phyloP scores from a whole-genome alignment of 495 filamentous ascomycete genomes.

The Penicillium arizonense region DNA sequence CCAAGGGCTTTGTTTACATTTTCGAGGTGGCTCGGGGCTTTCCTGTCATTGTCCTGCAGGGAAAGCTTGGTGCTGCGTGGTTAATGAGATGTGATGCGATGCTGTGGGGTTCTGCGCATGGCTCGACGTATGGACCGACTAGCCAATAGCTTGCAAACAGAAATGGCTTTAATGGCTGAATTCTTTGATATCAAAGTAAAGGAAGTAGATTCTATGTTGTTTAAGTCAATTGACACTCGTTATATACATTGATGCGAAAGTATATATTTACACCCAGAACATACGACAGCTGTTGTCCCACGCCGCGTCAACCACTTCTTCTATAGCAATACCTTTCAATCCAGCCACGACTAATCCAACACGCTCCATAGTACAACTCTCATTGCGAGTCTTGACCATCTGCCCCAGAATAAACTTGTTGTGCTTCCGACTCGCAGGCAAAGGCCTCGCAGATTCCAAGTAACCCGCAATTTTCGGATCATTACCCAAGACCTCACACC shows the following conservation, averaged over 20 bases:
- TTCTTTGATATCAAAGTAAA: too few species aligned
- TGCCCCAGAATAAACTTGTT: constrained; percentile 26
- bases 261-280: constrained; percentile 23
- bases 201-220: too few species aligned
- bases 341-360: constrained; percentile 31
- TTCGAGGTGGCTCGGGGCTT: neutral
- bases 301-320: constrained; percentile 24
- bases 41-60: neutral
- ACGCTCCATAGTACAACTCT: constrained; percentile 30
- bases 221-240: too few species aligned
- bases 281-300: constrained; percentile 32
- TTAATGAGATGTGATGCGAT: neutral
- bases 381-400: constrained; percentile 34
- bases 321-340: constrained; percentile 23
- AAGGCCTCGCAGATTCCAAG: constrained; percentile 12
- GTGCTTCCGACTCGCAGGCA: constrained; percentile 25
- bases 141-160: too few species aligned
- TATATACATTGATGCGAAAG: neutral
- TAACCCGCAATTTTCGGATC: constrained; percentile 20
- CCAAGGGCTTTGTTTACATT: constrained; percentile 1
- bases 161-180: too few species aligned
- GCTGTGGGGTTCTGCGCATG: neutral
- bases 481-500: constrained; percentile 27
- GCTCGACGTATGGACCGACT: too few species aligned
- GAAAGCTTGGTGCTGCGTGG: neutral